Conservation (phyloP, 257 asterid genomes). For the Buddleja alternifolia region DNA sequence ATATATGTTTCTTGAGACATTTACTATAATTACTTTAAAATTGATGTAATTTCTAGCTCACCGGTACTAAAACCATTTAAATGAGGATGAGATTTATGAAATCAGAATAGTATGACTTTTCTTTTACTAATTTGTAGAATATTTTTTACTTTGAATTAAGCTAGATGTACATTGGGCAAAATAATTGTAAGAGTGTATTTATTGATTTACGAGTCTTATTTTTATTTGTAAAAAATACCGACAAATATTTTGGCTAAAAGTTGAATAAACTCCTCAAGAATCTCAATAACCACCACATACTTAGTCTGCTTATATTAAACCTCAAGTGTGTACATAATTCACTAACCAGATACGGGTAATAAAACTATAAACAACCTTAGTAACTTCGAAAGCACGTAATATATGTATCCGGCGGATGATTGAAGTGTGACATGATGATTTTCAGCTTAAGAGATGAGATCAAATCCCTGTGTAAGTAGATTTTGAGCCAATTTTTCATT, state of each 20-base stretch:
- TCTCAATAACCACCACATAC: neutral
- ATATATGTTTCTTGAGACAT: neutral
- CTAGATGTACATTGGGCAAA: too few species aligned
- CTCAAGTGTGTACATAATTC: neutral
- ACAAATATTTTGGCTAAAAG: too few species aligned
- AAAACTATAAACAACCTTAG: conserved; percentile 10
- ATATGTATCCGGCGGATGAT: neutral
- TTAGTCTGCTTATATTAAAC: conserved; percentile 1
- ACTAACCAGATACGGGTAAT: neutral
- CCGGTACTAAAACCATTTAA: too few species aligned
- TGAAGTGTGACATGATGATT: conserved; percentile 18
- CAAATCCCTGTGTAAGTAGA: conserved; percentile 64
- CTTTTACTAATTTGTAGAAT: too few species aligned
- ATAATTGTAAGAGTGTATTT: too few species aligned
- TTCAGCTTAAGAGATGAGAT: conserved; percentile 53
- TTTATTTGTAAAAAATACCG: too few species aligned
- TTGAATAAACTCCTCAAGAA: conserved; percentile 1
- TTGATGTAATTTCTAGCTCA: too few species aligned
- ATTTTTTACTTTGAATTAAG: too few species aligned
- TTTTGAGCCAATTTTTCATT: conserved; percentile 59
- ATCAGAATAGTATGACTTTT: too few species aligned
- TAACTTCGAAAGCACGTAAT: neutral
- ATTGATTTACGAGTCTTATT: too few species aligned
- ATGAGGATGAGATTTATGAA: too few species aligned
- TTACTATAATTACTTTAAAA: neutral